Percentiles rank a stretch among this genome's conserved stretches.
These are phyloP conservation scores for Bigelowiella natans DNA, from an alignment of 78 protist genomes.

Conservation along the genomic window DNA sequence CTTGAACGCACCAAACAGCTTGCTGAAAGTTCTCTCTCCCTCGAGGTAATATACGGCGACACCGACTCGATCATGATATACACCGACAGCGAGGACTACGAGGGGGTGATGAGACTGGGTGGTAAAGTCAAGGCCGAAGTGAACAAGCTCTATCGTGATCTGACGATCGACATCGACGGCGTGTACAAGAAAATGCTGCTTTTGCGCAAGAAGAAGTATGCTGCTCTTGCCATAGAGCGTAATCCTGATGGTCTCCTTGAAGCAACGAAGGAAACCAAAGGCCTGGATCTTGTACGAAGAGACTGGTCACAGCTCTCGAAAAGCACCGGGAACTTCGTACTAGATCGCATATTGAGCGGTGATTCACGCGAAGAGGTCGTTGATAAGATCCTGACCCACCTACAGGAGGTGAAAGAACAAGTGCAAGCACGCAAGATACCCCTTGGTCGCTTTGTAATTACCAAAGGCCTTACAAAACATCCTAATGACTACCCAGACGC, in stretches of 20 bases:
- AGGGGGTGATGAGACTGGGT: constrained; percentile 62
- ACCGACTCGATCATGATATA: constrained; percentile 96
- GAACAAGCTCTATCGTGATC: constrained; percentile 58
- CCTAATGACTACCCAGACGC: constrained; percentile 82
- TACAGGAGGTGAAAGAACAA: constrained; percentile 4
- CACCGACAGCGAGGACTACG: constrained; percentile 42
- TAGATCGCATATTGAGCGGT: constrained; percentile 51
- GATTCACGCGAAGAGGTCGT: constrained; percentile 24
- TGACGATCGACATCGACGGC: constrained; percentile 86
- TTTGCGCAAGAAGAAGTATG: constrained; percentile 96
- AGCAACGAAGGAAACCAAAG: constrained; percentile 63
- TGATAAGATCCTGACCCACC: constrained; percentile 14
- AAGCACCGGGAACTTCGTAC: constrained; percentile 41
- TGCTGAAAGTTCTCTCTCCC: background rate
- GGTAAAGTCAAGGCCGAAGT: constrained; percentile 44
- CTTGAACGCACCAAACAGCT: constrained; percentile 28
- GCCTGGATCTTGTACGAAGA: constrained; percentile 92
- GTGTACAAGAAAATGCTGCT: constrained; percentile 78
- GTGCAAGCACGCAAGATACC: background rate
- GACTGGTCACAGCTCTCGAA: constrained; percentile 91
- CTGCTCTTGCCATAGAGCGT: constrained; percentile 54
- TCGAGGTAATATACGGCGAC: constrained; percentile 96
- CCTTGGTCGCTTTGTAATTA: constrained; percentile 21
- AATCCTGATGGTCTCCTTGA: background rate
- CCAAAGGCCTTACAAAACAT: constrained; percentile 67